Evolutionary conservation across 139 green algal genomes (phyloP).

Genomic region (Closterium sp.): DNA sequence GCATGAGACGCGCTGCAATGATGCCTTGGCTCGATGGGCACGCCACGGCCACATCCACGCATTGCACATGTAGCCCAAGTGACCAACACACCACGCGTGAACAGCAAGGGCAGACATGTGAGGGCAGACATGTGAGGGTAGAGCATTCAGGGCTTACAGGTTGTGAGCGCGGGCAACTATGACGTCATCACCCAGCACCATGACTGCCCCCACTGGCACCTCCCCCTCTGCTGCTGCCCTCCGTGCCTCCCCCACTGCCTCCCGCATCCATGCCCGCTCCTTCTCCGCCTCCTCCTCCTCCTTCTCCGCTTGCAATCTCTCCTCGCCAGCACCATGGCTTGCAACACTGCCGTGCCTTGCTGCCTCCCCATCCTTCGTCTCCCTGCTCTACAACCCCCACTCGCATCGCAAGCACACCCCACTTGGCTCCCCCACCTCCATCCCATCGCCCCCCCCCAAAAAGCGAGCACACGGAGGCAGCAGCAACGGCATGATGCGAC

Average conservation of each 20-base stretch:
- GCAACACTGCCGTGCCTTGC: neutral
- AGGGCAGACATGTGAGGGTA: too few relatives aligned
- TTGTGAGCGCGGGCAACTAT: neutral
- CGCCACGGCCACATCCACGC: too few relatives aligned
- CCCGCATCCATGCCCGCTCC: neutral
- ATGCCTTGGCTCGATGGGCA: too few relatives aligned
- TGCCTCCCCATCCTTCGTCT: neutral
- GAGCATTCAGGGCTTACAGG: neutral
- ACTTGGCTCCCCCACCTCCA: neutral
- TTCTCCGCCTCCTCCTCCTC: neutral
- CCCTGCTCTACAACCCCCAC: neutral
- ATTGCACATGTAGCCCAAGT: too few relatives aligned
- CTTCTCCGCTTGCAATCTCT: too few relatives aligned
- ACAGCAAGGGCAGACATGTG: too few relatives aligned
- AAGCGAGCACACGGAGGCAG: neutral
- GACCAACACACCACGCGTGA: too few relatives aligned
- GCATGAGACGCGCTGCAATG: too few relatives aligned
- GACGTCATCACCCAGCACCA: neutral
- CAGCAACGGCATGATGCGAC: neutral
- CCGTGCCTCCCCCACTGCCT: neutral
- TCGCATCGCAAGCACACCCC: neutral
- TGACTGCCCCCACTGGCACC: neutral
- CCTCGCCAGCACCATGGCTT: too few relatives aligned
- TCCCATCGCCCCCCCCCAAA: neutral
- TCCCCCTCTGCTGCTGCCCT: neutral